Base-by-base conservation (phyloP, 148 eudicot species). In the Nepenthes gracilis region DNA sequence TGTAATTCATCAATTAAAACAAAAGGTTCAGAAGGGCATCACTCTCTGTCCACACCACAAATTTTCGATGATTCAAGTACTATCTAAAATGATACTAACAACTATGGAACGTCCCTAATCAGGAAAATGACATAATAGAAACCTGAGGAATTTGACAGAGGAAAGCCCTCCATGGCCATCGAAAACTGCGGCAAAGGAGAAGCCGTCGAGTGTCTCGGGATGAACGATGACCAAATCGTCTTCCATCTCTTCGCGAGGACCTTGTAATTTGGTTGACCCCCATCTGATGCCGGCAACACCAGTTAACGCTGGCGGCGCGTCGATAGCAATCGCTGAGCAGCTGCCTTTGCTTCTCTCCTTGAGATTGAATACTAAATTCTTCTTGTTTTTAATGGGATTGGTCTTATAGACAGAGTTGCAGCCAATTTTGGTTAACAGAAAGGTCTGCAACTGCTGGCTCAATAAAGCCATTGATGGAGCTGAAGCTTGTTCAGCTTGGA, bases 81-180 rank as follows among this genome's bases (percentile, higher is more conserved):
- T 23, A 23, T 23, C 23, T 23, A 52, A 12, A 12, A 12, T 52
- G 15, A 12, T 52, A 6, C 55, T 3, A 12, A 52, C 55, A 52
- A 12, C 6, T 38, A 49, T 63, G 14, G 51, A 13, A n/a, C 7
- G 14, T 12, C 36, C 45, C 45, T 3, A 36, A 60, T 36, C 1
- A 9, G 12, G 32, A 47, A 34, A 48, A n/a, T 13, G 35, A 9
- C 48, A 4, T 33, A 57, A 35, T 35, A 36, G 8, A 60, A 33
- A 86, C 98, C 95, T 88, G 40, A 93, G 68, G 59, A 93, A 93
- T 15, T 82, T 62, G 71, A 84, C 96, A 55, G 95, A 81, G 50
- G 91, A 77, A 64, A 70, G 74, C 36, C 99, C 96, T 12, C 86
- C 97, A 68, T 93, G 99, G 1, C 99, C 99, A 81, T 93, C 99